Base-by-base conservation (phyloP, 176 grass and related monocot species). In the Aegilops umbellulata region DNA sequence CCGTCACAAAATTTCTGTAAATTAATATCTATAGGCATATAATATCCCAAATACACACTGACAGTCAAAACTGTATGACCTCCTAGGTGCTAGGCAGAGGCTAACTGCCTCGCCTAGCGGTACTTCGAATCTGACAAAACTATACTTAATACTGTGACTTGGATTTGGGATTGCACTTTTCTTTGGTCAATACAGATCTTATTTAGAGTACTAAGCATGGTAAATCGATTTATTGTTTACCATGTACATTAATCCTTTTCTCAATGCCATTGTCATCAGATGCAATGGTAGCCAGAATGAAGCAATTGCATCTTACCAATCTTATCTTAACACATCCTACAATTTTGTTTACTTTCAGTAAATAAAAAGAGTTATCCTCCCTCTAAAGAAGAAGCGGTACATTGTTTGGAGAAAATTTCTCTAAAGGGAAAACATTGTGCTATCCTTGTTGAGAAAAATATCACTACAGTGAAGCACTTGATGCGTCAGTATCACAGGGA, bases 381-480 rank as follows among this genome's bases (percentile, higher is more conserved):
- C 15, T 81, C 61, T 32, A 81, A 81, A 26, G 79, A 47, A 66
- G 78, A 80, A 13, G 61, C 10, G 0, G 1, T 81, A 32, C 62
- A 67, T 67, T 9, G 10, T 4, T 19, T 81, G 79, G 8, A 81
- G 62, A 4, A 65, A 67, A 81, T 81, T 81, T 31, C 5, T 14
- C 61, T 0, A 32, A 81, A 81, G 17, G 79, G 79, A 4, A 81
- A 81, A 32, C 39, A 1, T 49, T 32, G 8, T 46, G 42, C 78
- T 17, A 6, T 51, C 47, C 49, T 80, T 26, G 8, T 0, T 6
- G 39, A 3, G 0, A 44, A 66, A 65, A 2, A 47, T 4, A 80
- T 80, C 12, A 80, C 38, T 4, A 80, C 20, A 25, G 78, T 80
- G 78, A 80, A 80, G 61, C 61, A 80, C 41, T 80, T 80, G 61